Conservation (phyloP, 108 stramenopile species). For the Cyclotella sp. region DNA sequence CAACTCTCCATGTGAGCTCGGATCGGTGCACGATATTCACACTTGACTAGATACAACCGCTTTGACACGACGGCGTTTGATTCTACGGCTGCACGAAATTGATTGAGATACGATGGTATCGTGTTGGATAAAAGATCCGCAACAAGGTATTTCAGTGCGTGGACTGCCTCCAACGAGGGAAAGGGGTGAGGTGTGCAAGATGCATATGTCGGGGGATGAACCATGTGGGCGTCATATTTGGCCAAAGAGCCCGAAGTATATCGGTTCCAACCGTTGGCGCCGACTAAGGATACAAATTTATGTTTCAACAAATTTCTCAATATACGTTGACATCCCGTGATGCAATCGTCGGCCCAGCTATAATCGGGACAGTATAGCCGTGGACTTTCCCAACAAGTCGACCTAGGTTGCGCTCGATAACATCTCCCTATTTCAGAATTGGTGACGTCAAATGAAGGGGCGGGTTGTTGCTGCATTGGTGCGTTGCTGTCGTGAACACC, state of each 20-base stretch:
- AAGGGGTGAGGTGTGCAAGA: slow-evolving; percentile 46
- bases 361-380: slow-evolving; percentile 85
- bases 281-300: slow-evolving; percentile 56
- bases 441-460: slow-evolving; percentile 2
- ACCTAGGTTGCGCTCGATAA: slow-evolving; percentile 55
- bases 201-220: slow-evolving; percentile 43
- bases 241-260: not conserved
- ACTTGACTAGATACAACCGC: slow-evolving; percentile 88
- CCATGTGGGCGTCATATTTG: not conserved
- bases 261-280: slow-evolving; percentile 45
- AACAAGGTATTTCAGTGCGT: slow-evolving; percentile 46
- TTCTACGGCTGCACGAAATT: slow-evolving; percentile 81
- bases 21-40: slow-evolving; percentile 89
- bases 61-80: slow-evolving; percentile 81
- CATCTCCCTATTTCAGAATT: slow-evolving; percentile 46
- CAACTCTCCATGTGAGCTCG: slow-evolving; percentile 87
- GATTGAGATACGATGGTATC: slow-evolving; percentile 67
- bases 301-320: slow-evolving; percentile 69
- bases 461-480: slow-evolving; percentile 10
- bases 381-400: slow-evolving; percentile 89
- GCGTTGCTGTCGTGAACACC: not conserved
- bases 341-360: slow-evolving; percentile 85
- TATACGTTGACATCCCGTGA: slow-evolving; percentile 66
- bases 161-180: slow-evolving; percentile 46
- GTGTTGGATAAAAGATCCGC: slow-evolving; percentile 37